A percentile compares a stretch with the other conserved stretches of the same genome.
Conservation (phyloP, 305 asterid species). For the Salvia sclarea region DNA sequence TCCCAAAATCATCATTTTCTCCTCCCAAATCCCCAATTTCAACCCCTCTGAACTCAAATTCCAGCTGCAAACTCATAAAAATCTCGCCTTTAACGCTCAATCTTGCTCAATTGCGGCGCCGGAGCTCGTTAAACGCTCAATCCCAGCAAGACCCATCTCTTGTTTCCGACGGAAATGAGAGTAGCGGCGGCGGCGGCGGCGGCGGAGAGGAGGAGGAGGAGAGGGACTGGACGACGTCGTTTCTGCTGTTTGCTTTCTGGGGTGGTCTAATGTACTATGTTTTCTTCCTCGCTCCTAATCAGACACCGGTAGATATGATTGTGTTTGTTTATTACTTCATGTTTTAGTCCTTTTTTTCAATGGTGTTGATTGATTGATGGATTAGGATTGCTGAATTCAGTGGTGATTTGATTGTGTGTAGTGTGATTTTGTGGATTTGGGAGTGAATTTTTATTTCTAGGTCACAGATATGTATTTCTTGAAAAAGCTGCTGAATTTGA, state of each 20-base stretch:
- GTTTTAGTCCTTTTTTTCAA: neutral
- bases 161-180: constrained; percentile 39
- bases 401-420: constrained; percentile 8
- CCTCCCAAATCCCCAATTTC: constrained; percentile 29
- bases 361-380: too few relatives aligned
- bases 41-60: neutral
- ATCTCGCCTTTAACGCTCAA: constrained; percentile 14
- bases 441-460: constrained; percentile 45
- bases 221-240: constrained; percentile 90
- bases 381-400: constrained; percentile 2
- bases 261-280: constrained; percentile 79
- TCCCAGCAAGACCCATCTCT: constrained; percentile 47
- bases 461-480: constrained; percentile 67
- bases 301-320: constrained; percentile 67
- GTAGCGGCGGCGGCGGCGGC: constrained; percentile 37
- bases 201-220: constrained; percentile 53
- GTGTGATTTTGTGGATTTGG: constrained; percentile 17
- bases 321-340: constrained; percentile 7
- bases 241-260: constrained; percentile 75
- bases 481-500: constrained; percentile 73
- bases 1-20: constrained; percentile 21
- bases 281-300: constrained; percentile 74
- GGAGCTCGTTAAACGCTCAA: constrained; percentile 44
- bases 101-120: constrained; percentile 29
- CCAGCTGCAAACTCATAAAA: constrained; percentile 9